Base-by-base conservation (phyloP, 495 filamentous ascomycete species). In the Aspergillus ellipticus region DNA sequence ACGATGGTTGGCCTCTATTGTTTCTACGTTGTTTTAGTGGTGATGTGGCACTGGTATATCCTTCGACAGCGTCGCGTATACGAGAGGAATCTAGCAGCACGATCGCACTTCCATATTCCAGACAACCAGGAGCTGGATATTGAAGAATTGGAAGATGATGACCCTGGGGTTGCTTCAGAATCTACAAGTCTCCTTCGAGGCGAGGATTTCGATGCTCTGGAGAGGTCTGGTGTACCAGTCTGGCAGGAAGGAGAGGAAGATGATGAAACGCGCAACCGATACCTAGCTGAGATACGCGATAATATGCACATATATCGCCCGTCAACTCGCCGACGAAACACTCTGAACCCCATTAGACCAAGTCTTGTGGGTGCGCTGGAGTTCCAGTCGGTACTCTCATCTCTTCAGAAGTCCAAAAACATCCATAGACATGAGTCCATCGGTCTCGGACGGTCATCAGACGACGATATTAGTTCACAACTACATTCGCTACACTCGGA, bases 351-450 rank as follows among this genome's bases (percentile, higher is more conserved):
- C 1, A 97, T 97, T 55, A 81, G 95, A 28, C 92, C 95, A 5
- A 97, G 92, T 74, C 72, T 99, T 19, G 89, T 97, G 6, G 95
- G 95, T 43, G 95, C 87, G 4, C 73, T 99, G 51, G 95, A 99
- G 70, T 99, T 99, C 62, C 84, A 90, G 56, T 90, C 92, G 2
- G 87, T 97, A 11, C 76, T 99, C 46, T 85, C 86, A 6, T 88
- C 89, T 4, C 71, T 97, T 46, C 84, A 94, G 59, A 90, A 85
- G 61, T 86, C 86, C 28, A 82, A 87, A 60, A 93, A 89, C 56
- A 81, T 87, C 45, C 60, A 65, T 55, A 81, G 85, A 47, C 76
- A 86, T 33, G 74, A 82, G 17, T 83, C 84, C 11, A 84, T 96
- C 31, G 79, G 86, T 58, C 68, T 83, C 15, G 81, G 88, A 48